Base-by-base conservation (phyloP, 768 basidiomycete genomes). In the Hemileccinum rubropunctum region DNA sequence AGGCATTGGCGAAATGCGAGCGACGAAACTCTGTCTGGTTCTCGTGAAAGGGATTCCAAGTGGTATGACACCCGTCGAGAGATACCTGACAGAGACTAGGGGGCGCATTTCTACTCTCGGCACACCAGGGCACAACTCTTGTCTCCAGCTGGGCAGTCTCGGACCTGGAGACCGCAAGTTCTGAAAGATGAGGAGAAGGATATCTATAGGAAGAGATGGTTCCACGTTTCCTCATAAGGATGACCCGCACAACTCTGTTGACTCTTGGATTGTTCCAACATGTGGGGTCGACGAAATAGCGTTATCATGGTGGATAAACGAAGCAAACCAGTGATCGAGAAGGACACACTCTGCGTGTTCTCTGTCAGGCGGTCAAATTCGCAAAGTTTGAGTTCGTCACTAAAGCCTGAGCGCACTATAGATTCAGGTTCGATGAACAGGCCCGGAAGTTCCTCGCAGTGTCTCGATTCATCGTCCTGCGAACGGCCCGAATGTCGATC, bases 111-210 rank as follows among this genome's bases (percentile, higher is more conserved):
- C 56, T 53, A 56, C 18, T 45, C 28, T 21, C 38, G 48, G 13
- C 56, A 57, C 7, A 56, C 53, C 42, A 45, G 37, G 9, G 53
- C 53, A 32, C 17, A 44, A 9, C 34, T 50, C 55, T 28, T 27
- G 37, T 9, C 39, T 32, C 54, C 54, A n/a, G n/a, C 20, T 17
- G n/a, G n/a, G n/a, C n/a, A n/a, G n/a, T n/a, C n/a, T n/a, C n/a
- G n/a, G n/a, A n/a, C n/a, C n/a, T n/a, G n/a, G n/a, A n/a, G n/a
- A n/a, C n/a, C 26, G 18, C 38, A 56, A 21, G 42, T 37, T 17
- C 28, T 51, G 36, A 36, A 56, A 56, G 27, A 51, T 10, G 35
- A 46, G 6, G 10, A n/a, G n/a, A n/a, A 37, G 20, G 42, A 57
- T 37, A 2, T 57, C 56, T 21, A 18, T 46, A 10, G 53, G 48